Percentiles rank a stretch among this genome's conserved stretches.
phyloP scores from a whole-genome alignment of 306 rosid species.

The Sphenostylis stenocarpa region DNA sequence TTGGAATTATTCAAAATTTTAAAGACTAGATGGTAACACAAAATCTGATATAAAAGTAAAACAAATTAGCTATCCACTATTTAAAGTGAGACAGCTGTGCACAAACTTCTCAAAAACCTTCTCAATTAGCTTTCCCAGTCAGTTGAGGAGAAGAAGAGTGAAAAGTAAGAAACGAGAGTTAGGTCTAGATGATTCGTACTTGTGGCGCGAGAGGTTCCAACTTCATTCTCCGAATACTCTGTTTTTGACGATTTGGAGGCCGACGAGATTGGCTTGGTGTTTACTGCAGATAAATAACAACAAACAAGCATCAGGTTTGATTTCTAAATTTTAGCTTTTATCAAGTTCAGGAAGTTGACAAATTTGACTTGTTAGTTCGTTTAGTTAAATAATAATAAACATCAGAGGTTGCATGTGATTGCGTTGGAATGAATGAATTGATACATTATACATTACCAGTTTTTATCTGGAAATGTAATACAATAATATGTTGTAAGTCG shows the following conservation, averaged over 20 bases:
- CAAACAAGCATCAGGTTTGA: slow-evolving; percentile 1
- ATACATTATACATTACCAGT: no score
- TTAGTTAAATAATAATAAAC: background rate
- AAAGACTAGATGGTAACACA: no score
- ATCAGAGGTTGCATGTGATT: background rate
- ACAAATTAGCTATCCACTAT: no score
- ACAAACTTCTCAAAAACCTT: no score
- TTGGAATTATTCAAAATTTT: no score
- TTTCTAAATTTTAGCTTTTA: background rate
- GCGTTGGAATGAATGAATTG: no score
- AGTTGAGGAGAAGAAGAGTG: no score
- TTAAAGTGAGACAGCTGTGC: no score
- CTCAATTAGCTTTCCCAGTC: no score
- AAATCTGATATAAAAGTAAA: no score
- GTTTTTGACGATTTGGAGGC: background rate
- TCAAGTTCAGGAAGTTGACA: background rate
- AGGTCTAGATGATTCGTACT: slow-evolving; percentile 37
- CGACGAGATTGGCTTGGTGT: background rate
- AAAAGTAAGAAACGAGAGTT: slow-evolving; percentile 23
- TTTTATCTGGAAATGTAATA: background rate
- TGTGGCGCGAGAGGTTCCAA: slow-evolving; percentile 62
- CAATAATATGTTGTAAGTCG: background rate
- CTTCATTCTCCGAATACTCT: slow-evolving; percentile 32
- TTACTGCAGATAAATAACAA: background rate
- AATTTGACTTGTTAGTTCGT: slow-evolving; percentile 5